These are phyloP conservation scores for Fusarium protoensiforme DNA, from an alignment of 2,329 filamentous ascomycete genomes.

Conservation along the genomic window DNA sequence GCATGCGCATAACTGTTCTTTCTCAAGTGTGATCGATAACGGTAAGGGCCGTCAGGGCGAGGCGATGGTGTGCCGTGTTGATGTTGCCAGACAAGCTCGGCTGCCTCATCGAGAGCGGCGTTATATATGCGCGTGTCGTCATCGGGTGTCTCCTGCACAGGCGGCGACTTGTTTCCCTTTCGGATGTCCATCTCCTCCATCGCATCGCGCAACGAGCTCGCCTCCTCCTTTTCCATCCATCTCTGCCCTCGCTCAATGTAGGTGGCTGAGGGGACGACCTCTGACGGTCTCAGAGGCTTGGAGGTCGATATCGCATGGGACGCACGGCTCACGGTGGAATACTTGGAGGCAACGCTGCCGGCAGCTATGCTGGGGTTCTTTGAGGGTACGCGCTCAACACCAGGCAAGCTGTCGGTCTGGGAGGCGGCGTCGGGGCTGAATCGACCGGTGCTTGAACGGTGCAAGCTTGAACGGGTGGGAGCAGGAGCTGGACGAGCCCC, in stretches of 20 bases:
- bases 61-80: conserved; percentile 65
- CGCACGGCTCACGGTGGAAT: conserved; percentile 62
- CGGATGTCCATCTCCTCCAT: conserved; percentile 78
- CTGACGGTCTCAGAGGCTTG: conserved; percentile 64
- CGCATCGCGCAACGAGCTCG: conserved; percentile 74
- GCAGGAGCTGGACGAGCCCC: conserved; percentile 47
- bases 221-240: conserved; percentile 86
- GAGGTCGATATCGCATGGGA: conserved; percentile 60
- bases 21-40: conserved; percentile 75
- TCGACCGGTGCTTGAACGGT: conserved; percentile 45
- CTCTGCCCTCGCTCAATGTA: conserved; percentile 80
- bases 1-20: conserved; percentile 79
- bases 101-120: conserved; percentile 80
- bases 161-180: conserved; percentile 44
- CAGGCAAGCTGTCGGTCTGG: conserved; percentile 37
- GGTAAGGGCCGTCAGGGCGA: conserved; percentile 72
- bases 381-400: conserved; percentile 43
- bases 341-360: conserved; percentile 61
- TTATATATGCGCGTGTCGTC: conserved; percentile 74
- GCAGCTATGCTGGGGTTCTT: conserved; percentile 54
- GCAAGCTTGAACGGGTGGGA: conserved; percentile 32
- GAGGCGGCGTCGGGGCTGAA: conserved; percentile 47
- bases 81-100: conserved; percentile 83
- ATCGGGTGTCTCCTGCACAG: conserved; percentile 45
- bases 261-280: conserved; percentile 72